Base-by-base conservation (phyloP, 2,329 filamentous ascomycete species). In the Verticillium zaregamsianum region DNA sequence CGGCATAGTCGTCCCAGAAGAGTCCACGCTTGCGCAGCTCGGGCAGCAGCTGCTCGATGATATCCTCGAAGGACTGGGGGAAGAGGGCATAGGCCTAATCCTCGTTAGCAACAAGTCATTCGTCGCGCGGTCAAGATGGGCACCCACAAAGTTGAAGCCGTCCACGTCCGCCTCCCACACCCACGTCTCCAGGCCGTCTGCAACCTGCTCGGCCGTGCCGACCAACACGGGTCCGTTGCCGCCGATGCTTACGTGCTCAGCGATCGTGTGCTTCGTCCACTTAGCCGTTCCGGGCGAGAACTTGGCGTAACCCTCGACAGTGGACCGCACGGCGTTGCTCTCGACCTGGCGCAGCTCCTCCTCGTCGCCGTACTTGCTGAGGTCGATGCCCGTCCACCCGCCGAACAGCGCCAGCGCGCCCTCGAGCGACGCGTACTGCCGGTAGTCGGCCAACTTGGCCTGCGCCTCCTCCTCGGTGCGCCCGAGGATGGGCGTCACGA, bases 241-340 rank as follows among this genome's bases (percentile, higher is more conserved):
- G 5, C 89, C 89, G 14, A 91, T 80, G 52, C 83, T 85, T 58
- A 91, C 83, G 65, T 90, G 86, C 67, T 90, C 81, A 0, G 87
- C 89, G 5, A 92, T 82, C 0, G 86, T 90, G 57, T 84, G 79
- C 71, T 91, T 91, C 1, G 89, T 92, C 90, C 90, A 92, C 68
- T 89, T 90, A 0, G 82, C 77, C 2, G 85, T 83, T 2, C 79
- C 82, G 0, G 86, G 86, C 0, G 84, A 82, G 55, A 84, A 82
- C 55, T 82, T 79, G 11, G 84, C 80, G 68, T 84, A 83, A 1
- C 76, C 82, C 64, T 86, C 81, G 2, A 86, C 81, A 0, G 81
- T 83, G 12, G 82, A 84, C 62, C 77, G 73, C 60, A 88, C 86
- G 1, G 85, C 86, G 70, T 89, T 86, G 66, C 82, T 84, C 71